Base-by-base conservation (phyloP, 129 eudicot genomes). In the Pseudognaphalium luteoalbum region DNA sequence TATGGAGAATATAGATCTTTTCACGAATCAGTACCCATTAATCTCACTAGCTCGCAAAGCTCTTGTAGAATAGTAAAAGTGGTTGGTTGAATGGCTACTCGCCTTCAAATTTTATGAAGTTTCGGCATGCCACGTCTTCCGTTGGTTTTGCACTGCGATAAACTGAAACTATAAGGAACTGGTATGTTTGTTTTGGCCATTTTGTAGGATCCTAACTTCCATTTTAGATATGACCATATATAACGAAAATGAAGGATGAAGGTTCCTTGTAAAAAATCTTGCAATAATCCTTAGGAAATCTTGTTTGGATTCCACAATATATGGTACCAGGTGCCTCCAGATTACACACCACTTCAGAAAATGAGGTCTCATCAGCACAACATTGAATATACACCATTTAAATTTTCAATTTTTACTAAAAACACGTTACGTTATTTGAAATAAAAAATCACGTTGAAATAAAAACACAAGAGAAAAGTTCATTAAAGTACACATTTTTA, bases 21-120 rank as follows among this genome's bases (percentile, higher is more conserved):
- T 56, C 29, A 12, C 44, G 76, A 74, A 67, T 80, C 76, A 69
- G 6, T 74, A 42, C 84, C 62, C 41, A 73, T 68, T 72, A 32
- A 66, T 54, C 33, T 15, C 56, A 17, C 62, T 80, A 30, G 50
- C 62, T 80, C 20, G 50, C 70, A 44, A 74, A 57, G 42, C 29
- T 80, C 66, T 74, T 16, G 42, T 42, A 57, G 74, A 57, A 73
- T 32, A 54, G 7, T 30, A 29, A 73, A 74, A 74, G 21, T 72
- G 70, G 39, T 12, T 67, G 8, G 52, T 80, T 66, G 63, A 50
- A 9, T 32, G 20, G 70, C 35, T 78, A 60, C 10, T 59, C 10
- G n/a, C 71, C 75, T 54, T 65, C 15, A 21, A 4, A 65, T 37
- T 73, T 66, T 79, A 4, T 19, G 72, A 52, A 80, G 37, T 29